phyloP scores from a whole-genome alignment of 1,284 basidiomycete genomes.

The Puccinia triticina region DNA sequence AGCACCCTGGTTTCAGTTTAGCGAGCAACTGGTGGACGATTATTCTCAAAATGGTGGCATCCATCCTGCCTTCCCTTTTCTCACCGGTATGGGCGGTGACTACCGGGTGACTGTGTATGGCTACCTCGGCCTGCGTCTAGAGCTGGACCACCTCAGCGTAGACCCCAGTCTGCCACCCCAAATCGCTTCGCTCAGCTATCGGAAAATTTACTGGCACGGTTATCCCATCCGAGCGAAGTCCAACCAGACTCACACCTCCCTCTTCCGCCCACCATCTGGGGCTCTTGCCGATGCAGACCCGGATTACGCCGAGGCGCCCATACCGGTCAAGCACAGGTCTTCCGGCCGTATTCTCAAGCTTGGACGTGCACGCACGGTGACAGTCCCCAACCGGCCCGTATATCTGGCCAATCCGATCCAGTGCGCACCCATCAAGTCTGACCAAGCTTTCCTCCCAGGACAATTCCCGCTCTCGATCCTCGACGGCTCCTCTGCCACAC shows the following conservation, averaged over 20 bases:
- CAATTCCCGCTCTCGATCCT: constrained; percentile 55
- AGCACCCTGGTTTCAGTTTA: constrained; percentile 57
- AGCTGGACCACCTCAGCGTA: constrained; percentile 12
- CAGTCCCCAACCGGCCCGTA: constrained; percentile 23
- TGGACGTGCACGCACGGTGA: constrained; percentile 48
- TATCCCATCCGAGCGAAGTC: constrained; percentile 48
- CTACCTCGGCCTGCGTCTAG: constrained; percentile 31
- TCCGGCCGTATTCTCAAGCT: constrained; percentile 45
- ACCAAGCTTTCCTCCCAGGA: constrained; percentile 53
- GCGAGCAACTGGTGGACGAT: constrained; percentile 55
- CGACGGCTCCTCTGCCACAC: constrained; percentile 56
- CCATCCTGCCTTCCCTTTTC: constrained; percentile 57
- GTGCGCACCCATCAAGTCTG: constrained; percentile 51
- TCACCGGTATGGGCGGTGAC: constrained; percentile 56
- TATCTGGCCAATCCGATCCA: constrained; percentile 54
- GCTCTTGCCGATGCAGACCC: constrained; percentile 52
- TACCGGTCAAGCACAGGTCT: constrained; percentile 53
- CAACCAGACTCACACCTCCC: constrained; percentile 56
- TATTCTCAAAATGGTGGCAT: constrained; percentile 54
- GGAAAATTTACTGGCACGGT: constrained; percentile 37
- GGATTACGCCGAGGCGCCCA: constrained; percentile 5
- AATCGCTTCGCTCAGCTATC: constrained; percentile 2
- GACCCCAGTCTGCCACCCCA: neutral
- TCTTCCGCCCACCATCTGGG: constrained; percentile 54
- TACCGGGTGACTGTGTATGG: constrained; percentile 50